These are phyloP conservation scores for Eucalyptus leucophloia DNA, from an alignment of 345 rosid species.

Conservation along the genomic window DNA sequence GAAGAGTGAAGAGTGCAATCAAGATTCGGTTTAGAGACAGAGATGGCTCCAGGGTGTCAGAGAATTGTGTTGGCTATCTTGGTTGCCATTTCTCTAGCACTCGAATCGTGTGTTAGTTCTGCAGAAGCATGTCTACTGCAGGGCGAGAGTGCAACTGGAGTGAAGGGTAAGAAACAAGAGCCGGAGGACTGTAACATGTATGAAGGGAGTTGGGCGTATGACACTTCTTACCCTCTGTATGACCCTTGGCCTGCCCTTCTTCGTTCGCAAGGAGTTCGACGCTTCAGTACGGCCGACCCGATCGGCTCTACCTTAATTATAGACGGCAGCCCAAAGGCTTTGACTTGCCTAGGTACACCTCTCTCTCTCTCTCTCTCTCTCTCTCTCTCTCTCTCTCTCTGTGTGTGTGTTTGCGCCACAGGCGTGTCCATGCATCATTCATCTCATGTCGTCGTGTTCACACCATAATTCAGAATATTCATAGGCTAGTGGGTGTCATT, in stretches of 20 bases:
- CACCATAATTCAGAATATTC: not conserved
- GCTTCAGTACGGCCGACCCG: conserved; percentile 76
- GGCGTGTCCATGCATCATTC: not conserved
- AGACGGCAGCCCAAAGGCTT: conserved; percentile 74
- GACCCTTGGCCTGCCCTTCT: conserved; percentile 56
- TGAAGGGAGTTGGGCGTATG: conserved; percentile 66
- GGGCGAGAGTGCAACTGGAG: not conserved
- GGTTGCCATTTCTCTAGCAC: not conserved
- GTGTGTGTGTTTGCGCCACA: not conserved
- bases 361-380: not conserved
- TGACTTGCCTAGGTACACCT: conserved; percentile 43
- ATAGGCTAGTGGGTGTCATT: not conserved
- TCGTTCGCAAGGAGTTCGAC: conserved; percentile 66
- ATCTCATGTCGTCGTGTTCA: not conserved
- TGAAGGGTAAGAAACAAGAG: not conserved
- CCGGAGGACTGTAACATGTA: conserved; percentile 32
- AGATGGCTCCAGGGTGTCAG: not conserved
- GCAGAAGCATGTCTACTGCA: not conserved
- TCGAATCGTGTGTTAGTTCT: not conserved
- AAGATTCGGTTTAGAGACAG: not conserved
- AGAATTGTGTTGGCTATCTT: not conserved
- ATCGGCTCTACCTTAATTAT: conserved; percentile 46
- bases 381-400: no score
- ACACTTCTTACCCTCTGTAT: conserved; percentile 57
- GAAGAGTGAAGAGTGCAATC: not conserved